Evolutionary conservation across 371 early-diverging fungal species (phyloP), one percentile per base, ranked within the genome.

Genomic region (Mucor racemosus): DNA sequence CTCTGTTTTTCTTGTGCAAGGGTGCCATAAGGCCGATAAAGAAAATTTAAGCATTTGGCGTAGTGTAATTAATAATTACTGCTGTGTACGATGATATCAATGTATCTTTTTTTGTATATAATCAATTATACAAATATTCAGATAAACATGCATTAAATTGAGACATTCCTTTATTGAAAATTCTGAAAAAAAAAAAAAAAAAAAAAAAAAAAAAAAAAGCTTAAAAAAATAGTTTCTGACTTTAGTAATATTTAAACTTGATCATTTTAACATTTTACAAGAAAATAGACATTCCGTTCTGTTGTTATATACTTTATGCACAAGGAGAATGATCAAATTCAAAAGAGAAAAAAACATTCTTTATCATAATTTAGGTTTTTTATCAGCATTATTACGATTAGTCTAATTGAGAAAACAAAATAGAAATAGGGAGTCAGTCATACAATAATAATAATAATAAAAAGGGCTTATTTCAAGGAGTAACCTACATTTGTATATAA

Each of bases 341-440:
- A 26, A 26, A 26, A 26, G 6, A n/a, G n/a, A 44, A 15, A 15
- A 15, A 44, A 44, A 17, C 44, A 44, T 44, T 44, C 44, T 44
- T 44, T 44, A 17, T 7, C 44, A 44, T 44, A 44, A 44, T 44
- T 44, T 44, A 44, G 44, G 44, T 21, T 50, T 26, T 50, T 50
- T 50, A 50, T 50, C 19, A 50, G 26, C 17, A 50, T 50, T 50
- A 26, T 50, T 50, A 21, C 50, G 50, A 50, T 50, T 26, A 50
- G 26, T 50, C 50, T 50, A 50, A 50, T 50, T 50, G 50, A 50
- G 50, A 50, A 50, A 50, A 50, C 50, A 50, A 50, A 50, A 50
- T 44, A 44, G 17, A 44, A 44, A 17, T 50, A 50, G 50, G 50
- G 50, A 50, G 50, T 50, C 26, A 50, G 48, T 48, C 9, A 19